Percentiles rank a stretch among this genome's conserved stretches.
phyloP scores from a whole-genome alignment of 257 asterid genomes.

The Capsicum rhomboideum region DNA sequence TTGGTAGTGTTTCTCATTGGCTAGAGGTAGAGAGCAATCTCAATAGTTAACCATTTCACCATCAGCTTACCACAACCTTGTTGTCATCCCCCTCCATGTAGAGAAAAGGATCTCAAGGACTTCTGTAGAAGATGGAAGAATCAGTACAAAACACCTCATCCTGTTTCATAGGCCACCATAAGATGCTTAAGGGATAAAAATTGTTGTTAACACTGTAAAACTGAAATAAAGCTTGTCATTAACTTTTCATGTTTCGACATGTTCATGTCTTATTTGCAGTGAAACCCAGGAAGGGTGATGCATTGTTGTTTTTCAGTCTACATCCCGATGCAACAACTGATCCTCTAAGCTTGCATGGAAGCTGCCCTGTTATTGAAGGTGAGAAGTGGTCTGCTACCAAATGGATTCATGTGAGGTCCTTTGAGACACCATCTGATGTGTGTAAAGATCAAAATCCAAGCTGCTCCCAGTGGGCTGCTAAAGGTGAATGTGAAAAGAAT shows the following conservation, averaged over 20 bases:
- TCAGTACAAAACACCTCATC: not conserved
- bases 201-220: not conserved
- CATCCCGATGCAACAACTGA: conserved; percentile 76
- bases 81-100: not conserved
- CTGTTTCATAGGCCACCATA: not conserved
- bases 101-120: not conserved
- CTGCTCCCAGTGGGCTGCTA: conserved; percentile 55
- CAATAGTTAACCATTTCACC: not conserved
- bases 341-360: conserved; percentile 71
- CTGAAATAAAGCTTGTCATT: not conserved
- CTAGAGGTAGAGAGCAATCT: not conserved
- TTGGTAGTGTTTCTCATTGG: not conserved
- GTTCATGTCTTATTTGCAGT: conserved; percentile 32
- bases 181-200: not conserved
- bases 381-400: conserved; percentile 96
- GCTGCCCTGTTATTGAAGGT: conserved; percentile 88
- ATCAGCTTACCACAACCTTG: not conserved
- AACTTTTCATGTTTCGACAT: not conserved
- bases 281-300: conserved; percentile 74
- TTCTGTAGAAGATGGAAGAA: not conserved
- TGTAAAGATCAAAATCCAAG: conserved; percentile 41
- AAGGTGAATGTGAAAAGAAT: conserved; percentile 69
- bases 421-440: conserved; percentile 22
- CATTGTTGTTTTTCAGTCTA: conserved; percentile 84
- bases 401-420: conserved; percentile 82